Percentiles rank a stretch among this genome's conserved stretches.
phyloP scores from a whole-genome alignment of 2,329 filamentous ascomycete species.

The Parafenestella ontariensis region DNA sequence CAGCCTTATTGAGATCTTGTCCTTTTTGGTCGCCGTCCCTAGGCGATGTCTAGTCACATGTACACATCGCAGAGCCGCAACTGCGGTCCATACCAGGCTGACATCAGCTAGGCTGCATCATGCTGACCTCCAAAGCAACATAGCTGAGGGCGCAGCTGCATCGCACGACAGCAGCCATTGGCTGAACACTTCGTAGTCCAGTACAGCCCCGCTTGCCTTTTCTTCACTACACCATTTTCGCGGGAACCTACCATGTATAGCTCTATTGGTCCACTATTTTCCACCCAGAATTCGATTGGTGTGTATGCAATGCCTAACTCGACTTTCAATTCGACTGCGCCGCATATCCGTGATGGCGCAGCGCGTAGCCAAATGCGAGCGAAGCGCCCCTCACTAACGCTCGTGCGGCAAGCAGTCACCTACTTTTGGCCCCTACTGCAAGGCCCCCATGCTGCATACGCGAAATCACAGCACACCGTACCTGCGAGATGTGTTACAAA shows the following conservation, averaged over 20 bases:
- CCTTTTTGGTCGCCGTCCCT: constrained; percentile 1
- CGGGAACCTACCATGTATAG: neutral
- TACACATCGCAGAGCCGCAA: constrained; percentile 23
- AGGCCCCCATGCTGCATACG: constrained; percentile 14
- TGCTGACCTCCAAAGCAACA: constrained; percentile 20
- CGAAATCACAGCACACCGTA: constrained; percentile 16
- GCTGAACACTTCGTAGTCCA: neutral
- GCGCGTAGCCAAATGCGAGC: constrained; percentile 12
- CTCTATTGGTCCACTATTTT: neutral
- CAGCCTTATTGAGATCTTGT: constrained; percentile 5
- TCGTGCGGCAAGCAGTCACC: constrained; percentile 13
- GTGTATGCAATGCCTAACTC: constrained; percentile 2
- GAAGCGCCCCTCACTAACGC: constrained; percentile 10
- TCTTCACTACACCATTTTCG: neutral
- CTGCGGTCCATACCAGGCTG: constrained; percentile 13
- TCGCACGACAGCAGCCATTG: constrained; percentile 5
- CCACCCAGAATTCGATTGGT: neutral
- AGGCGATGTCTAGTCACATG: constrained; percentile 6
- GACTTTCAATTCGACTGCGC: constrained; percentile 14
- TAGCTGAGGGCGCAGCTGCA: constrained; percentile 15
- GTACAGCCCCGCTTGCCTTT: constrained; percentile 4
- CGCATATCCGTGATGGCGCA: constrained; percentile 29
- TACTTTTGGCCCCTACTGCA: constrained; percentile 16
- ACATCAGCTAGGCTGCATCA: constrained; percentile 15
- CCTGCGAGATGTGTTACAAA: constrained; percentile 8